phyloP scores from a whole-genome alignment of 2,329 filamentous ascomycete species.

The Dothistroma septosporum region DNA sequence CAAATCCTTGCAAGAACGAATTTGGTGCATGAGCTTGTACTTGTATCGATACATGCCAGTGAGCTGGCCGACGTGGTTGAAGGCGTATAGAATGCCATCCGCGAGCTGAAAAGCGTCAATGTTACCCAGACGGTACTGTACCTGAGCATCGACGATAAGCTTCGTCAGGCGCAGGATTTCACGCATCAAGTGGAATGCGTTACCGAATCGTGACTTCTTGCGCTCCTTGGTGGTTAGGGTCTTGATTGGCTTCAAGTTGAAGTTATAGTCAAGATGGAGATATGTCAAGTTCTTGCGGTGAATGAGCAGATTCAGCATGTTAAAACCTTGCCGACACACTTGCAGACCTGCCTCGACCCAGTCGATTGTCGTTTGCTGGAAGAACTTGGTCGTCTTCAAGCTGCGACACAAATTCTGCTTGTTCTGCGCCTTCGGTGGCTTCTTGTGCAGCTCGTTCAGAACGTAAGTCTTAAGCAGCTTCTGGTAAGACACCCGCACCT shows the following conservation, averaged over 20 bases:
- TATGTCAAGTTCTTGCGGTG: slow-evolving; percentile 98
- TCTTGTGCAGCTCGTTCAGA: slow-evolving; percentile 93
- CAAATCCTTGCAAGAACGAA: slow-evolving; percentile 95
- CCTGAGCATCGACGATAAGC: slow-evolving; percentile 95
- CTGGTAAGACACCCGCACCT: slow-evolving; percentile 96
- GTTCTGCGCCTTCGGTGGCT: slow-evolving; percentile 89
- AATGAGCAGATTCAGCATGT: slow-evolving; percentile 97
- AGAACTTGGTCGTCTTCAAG: slow-evolving; percentile 95
- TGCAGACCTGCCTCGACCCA: slow-evolving; percentile 99
- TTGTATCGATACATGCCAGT: slow-evolving; percentile 99
- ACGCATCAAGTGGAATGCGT: slow-evolving; percentile 98
- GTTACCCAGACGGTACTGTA: slow-evolving; percentile 94
- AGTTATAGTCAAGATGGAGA: slow-evolving; percentile 97
- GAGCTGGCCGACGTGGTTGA: slow-evolving; percentile 96
- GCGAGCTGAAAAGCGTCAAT: slow-evolving; percentile 98
- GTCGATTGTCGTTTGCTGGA: slow-evolving; percentile 98
- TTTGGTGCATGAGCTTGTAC: slow-evolving; percentile 99
- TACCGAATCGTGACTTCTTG: slow-evolving; percentile 98
- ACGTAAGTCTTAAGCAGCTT: slow-evolving; percentile 96
- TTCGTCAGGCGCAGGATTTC: slow-evolving; percentile 95
- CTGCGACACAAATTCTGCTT: slow-evolving; percentile 88
- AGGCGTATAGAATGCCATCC: slow-evolving; percentile 97
- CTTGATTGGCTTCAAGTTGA: slow-evolving; percentile 98
- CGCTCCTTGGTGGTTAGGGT: slow-evolving; percentile 97
- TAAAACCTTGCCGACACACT: slow-evolving; percentile 96